These are phyloP conservation scores for Fusarium caatingaense DNA, from an alignment of 2,329 filamentous ascomycete species.

Conservation along the genomic window DNA sequence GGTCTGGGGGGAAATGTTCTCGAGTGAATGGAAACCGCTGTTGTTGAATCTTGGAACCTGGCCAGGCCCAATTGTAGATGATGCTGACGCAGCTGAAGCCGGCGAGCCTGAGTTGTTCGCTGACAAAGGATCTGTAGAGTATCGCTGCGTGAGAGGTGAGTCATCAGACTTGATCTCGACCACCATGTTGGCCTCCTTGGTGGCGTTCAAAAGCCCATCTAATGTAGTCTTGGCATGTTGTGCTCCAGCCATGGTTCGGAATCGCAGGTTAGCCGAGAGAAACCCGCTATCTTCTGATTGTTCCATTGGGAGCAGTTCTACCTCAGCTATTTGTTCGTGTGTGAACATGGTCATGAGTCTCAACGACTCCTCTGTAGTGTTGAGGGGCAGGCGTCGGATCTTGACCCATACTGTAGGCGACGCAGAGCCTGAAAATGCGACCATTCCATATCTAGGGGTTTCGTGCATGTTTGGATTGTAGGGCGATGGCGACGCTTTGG, in stretches of 20 bases:
- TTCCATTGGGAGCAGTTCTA: constrained; percentile 63
- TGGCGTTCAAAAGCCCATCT: constrained; percentile 63
- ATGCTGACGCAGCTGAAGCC: constrained; percentile 51
- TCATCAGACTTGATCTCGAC: constrained; percentile 66
- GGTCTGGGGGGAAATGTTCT: constrained; percentile 71
- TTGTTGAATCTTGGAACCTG: constrained; percentile 71
- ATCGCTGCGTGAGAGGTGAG: constrained; percentile 48
- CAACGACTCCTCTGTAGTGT: constrained; percentile 65
- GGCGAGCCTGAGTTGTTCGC: constrained; percentile 34
- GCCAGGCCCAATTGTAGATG: constrained; percentile 55
- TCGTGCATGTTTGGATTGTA: constrained; percentile 55
- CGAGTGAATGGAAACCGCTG: constrained; percentile 69
- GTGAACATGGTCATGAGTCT: constrained; percentile 69
- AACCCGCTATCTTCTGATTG: constrained; percentile 62
- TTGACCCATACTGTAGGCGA: constrained; percentile 57
- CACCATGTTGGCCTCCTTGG: constrained; percentile 63
- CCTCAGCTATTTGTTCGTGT: constrained; percentile 62
- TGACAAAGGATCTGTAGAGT: constrained; percentile 37
- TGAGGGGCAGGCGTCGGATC: constrained; percentile 65
- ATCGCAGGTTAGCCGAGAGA: constrained; percentile 64
- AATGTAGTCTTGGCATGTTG: constrained; percentile 68
- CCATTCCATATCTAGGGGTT: constrained; percentile 54
- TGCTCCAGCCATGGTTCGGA: constrained; percentile 65
- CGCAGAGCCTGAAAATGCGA: constrained; percentile 52
- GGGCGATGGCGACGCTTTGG: constrained; percentile 47